Evolutionary conservation across 2,329 filamentous ascomycete species (phyloP).

Genomic region (Ceratocystis smalleyi): DNA sequence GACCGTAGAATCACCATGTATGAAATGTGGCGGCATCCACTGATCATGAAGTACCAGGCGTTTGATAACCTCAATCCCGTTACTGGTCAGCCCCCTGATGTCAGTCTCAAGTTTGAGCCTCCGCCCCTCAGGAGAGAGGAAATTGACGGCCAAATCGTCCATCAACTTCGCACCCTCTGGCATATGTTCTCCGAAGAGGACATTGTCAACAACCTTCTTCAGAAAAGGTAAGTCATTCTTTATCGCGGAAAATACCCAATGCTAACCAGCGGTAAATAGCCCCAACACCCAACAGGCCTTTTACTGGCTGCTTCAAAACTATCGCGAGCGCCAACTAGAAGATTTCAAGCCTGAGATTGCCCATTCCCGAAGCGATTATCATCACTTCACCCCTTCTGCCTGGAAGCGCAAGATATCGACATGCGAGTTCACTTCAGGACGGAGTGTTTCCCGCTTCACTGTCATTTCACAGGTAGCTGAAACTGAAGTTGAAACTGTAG

Average conservation of each 20-base stretch:
- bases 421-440: conserved; percentile 40
- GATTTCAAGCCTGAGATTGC: conserved; percentile 67
- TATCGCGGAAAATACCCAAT: not conserved
- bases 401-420: conserved; percentile 48
- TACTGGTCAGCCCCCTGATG: conserved; percentile 37
- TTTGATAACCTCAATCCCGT: conserved; percentile 50
- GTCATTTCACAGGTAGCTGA: conserved; percentile 48
- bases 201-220: conserved; percentile 52
- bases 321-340: conserved; percentile 70
- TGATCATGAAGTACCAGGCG: conserved; percentile 71
- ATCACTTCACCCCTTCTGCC: conserved; percentile 50
- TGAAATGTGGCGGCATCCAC: conserved; percentile 71
- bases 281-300: conserved; percentile 86
- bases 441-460: conserved; percentile 46
- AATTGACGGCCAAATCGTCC: conserved; percentile 65
- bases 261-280: conserved; percentile 30
- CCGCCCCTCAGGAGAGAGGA: conserved; percentile 45
- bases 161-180: conserved; percentile 82
- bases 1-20: conserved; percentile 62
- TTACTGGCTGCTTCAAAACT: conserved; percentile 69
- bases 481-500: conserved; percentile 32
- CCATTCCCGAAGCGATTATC: conserved; percentile 85
- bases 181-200: conserved; percentile 65
- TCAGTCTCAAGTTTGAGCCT: conserved; percentile 46
- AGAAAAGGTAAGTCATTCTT: conserved; percentile 39